Percentiles rank a stretch among this genome's conserved stretches.
Conservation (phyloP, 768 basidiomycete species). For the Mycena kentingensis region DNA sequence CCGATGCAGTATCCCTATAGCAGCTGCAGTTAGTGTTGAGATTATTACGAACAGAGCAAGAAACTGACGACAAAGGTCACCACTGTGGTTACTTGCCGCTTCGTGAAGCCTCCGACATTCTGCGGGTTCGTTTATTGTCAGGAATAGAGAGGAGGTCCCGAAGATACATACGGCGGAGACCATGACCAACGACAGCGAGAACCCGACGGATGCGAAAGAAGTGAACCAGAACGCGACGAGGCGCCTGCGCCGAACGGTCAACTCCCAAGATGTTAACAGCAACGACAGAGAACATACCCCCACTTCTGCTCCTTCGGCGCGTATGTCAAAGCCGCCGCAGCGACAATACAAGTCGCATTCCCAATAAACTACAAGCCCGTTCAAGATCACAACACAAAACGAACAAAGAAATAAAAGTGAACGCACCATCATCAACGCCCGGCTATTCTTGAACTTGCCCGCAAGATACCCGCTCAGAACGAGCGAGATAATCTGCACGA, state of each 20-base stretch:
- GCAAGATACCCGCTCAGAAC: conserved; percentile 21
- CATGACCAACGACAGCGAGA: conserved; percentile 30
- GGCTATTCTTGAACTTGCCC: conserved; percentile 25
- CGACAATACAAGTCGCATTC: conserved; percentile 15
- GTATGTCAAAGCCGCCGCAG: conserved; percentile 19
- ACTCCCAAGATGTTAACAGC: not conserved
- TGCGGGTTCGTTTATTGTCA: not conserved
- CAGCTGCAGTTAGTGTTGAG: too few relatives aligned
- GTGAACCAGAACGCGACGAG: conserved; percentile 24
- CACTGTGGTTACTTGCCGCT: conserved; percentile 31
- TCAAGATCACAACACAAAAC: too few relatives aligned
- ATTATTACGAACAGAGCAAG: conserved; percentile 3
- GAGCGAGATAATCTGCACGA: conserved; percentile 22
- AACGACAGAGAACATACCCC: conserved; percentile 6
- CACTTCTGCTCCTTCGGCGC: conserved; percentile 21
- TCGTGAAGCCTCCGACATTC: conserved; percentile 32
- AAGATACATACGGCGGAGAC: conserved; percentile 21
- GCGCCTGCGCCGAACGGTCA: conserved; percentile 1
- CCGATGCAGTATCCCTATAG: conserved; percentile 12
- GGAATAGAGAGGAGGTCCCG: not conserved
- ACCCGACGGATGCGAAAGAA: conserved; percentile 17
- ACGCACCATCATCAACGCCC: conserved; percentile 29
- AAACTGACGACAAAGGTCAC: conserved; percentile 32
- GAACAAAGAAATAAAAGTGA: too few relatives aligned
- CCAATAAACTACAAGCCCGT: conserved; percentile 14